Evolutionary conservation across 23 red algal species (phyloP), one percentile per base, ranked within the genome.

Genomic region (Gracilaria vermiculophylla): DNA sequence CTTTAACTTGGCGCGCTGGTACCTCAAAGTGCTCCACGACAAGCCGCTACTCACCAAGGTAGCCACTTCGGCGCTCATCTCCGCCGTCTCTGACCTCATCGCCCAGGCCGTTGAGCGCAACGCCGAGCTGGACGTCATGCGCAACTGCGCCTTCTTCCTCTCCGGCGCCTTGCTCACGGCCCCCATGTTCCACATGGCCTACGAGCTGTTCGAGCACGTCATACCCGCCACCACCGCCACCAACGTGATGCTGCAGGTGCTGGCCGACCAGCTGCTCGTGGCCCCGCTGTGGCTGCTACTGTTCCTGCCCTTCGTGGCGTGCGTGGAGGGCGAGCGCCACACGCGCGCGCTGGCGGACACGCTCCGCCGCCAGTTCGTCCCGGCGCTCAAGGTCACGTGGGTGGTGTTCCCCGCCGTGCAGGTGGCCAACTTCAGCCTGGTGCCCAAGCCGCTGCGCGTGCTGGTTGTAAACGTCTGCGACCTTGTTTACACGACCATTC

Each of bases 381-480:
- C 67, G 7, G 71, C 47, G 37, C 67, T 88, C 51, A 75, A 77
- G 50, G 47, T 88, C 24, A 88, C 84, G 15, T 88, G 71, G 69
- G 57, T 69, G 27, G 44, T 88, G 51, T 88, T 88, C 52, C 84
- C 84, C 41, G 67, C 71, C 5, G 48, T 88, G 32, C 84, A 88
- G 70, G 36, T 75, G 39, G 66, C 29, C 9, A 88, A 69, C 25
- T 88, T 88, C 71, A 61, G 64, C 20, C 71, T 76, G 13, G 41
- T 88, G 34, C 84, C 84, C 43, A 40, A 47, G 20, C 42, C 27
- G 9, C 47, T 74, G 69, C 66, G 84, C 25, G 84, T 88, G 8
- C 44, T 88, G 69, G 62, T 62, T 39, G 48, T 88, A 47, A 88
- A 88, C 34, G 62, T 88, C 15, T 49, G 53, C 69, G 84, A 88